These are phyloP conservation scores for Neonectria faginata DNA, from an alignment of 2,329 filamentous ascomycete species.

Conservation along the genomic window DNA sequence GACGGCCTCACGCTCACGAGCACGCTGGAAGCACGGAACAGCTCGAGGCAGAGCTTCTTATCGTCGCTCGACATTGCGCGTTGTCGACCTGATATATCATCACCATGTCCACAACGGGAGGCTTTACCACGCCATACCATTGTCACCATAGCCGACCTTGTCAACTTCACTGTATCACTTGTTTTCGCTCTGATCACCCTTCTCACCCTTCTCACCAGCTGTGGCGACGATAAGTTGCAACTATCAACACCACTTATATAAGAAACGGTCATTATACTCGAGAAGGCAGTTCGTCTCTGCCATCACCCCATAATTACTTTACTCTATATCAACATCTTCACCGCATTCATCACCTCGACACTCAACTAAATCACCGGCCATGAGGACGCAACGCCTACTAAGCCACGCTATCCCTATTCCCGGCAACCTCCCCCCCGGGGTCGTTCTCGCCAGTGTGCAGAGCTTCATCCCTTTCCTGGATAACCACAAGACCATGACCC, in stretches of 20 bases:
- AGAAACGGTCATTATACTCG: not conserved
- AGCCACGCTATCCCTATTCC: conserved; percentile 58
- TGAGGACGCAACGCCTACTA: conserved; percentile 50
- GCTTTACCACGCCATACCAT: conserved; percentile 21
- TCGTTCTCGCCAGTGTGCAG: conserved; percentile 55
- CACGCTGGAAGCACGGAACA: not conserved
- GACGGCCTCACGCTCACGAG: not conserved
- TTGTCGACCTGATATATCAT: conserved; percentile 14
- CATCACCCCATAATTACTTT: not conserved
- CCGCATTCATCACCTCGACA: not conserved
- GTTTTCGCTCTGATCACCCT: conserved; percentile 3
- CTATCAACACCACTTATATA: conserved; percentile 2
- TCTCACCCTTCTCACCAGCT: conserved; percentile 7
- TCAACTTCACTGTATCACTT: conserved; percentile 19
- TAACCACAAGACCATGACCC: conserved; percentile 53
- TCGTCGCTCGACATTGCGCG: not conserved
- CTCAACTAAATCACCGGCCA: conserved; percentile 32
- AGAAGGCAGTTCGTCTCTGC: not conserved
- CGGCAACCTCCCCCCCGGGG: conserved; percentile 50
- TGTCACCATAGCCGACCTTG: conserved; percentile 16
- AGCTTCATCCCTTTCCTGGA: conserved; percentile 56
- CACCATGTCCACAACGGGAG: conserved; percentile 24
- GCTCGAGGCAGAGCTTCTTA: not conserved
- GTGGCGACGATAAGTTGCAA: not conserved
- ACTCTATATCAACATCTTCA: not conserved